Base-by-base conservation (phyloP, 345 rosid genomes). In the Anacardium occidentale region DNA sequence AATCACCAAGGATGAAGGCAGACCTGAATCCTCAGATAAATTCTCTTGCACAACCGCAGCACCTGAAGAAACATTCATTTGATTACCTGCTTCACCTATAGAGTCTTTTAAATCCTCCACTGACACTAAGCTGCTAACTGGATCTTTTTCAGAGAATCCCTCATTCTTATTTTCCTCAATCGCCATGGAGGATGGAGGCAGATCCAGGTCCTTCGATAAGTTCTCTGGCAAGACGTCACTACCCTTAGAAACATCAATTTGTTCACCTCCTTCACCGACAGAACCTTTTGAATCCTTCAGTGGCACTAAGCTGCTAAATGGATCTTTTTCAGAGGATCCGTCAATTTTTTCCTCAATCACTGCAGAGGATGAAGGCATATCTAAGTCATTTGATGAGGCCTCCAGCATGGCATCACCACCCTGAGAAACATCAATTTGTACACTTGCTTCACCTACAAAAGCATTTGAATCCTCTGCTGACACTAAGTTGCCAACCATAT, bases 211-310 rank as follows among this genome's bases (percentile, higher is more conserved):
- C 20, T 78, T 71, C 66, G 59, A 65, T 17, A 54, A 25, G 58
- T 53, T 65, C 76, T 68, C 74, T 47, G 69, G 47, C 50, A 66
- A 68, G 61, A 29, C 17, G 34, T 9, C 85, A 77, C 72, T 76
- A 62, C 42, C 78, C 56, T 66, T 63, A 58, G 65, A 65, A 20
- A 26, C 50, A 70, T 68, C 62, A 5, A 65, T 40, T 58, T 64
- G 20, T 12, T 62, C 74, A 50, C 40, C 65, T 37, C 26, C 59
- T 57, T 32, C 76, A 25, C 60, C 73, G 34, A 32, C 75, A 55
- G 21, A 2, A 6, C 44, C 64, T 70, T 34, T 63, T 12, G 51
- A 13, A 25, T 74, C 63, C 9, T 72, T 42, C 42, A 0, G 24
- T 42, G 62, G 12, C 7, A 21, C 20, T 66, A 57, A 74, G 40